phyloP scores from a whole-genome alignment of 305 asterid genomes.

The Salvia sclarea region DNA sequence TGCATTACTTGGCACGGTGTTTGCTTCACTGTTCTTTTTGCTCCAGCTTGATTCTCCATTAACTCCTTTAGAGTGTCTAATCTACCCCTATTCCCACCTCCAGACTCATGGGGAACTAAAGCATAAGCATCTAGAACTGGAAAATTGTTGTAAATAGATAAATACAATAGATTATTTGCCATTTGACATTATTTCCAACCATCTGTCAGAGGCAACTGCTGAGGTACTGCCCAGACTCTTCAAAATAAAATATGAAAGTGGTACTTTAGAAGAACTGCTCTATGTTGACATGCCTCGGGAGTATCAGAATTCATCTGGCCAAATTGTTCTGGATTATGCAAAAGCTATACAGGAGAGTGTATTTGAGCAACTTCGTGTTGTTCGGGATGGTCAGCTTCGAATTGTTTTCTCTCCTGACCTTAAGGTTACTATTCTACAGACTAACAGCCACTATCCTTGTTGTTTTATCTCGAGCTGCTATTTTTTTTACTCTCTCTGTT shows the following conservation, averaged over 20 bases:
- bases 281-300: slow-evolving; percentile 82
- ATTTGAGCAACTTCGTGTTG: slow-evolving; percentile 77
- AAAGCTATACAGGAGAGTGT: slow-evolving; percentile 86
- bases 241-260: slow-evolving; percentile 81
- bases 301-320: slow-evolving; percentile 71
- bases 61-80: slow-evolving; percentile 17
- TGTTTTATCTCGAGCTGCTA: slow-evolving; percentile 14
- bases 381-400: slow-evolving; percentile 83
- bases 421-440: slow-evolving; percentile 49
- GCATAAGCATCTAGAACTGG: not conserved
- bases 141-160: not conserved
- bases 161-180: slow-evolving; percentile 5
- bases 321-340: slow-evolving; percentile 73
- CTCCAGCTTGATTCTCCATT: slow-evolving; percentile 15
- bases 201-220: slow-evolving; percentile 67
- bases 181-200: slow-evolving; percentile 25
- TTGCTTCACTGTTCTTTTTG: slow-evolving; percentile 17
- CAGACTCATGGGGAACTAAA: slow-evolving; percentile 5
- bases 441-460: slow-evolving; percentile 9
- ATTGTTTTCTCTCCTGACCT: slow-evolving; percentile 78
- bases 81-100: slow-evolving; percentile 7
- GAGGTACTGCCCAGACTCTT: slow-evolving; percentile 83
- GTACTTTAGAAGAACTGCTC: slow-evolving; percentile 69
- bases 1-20: slow-evolving; percentile 9
- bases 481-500: slow-evolving; percentile 19